Conservation (phyloP, 768 basidiomycete species). For the Peribolospora baueri region DNA sequence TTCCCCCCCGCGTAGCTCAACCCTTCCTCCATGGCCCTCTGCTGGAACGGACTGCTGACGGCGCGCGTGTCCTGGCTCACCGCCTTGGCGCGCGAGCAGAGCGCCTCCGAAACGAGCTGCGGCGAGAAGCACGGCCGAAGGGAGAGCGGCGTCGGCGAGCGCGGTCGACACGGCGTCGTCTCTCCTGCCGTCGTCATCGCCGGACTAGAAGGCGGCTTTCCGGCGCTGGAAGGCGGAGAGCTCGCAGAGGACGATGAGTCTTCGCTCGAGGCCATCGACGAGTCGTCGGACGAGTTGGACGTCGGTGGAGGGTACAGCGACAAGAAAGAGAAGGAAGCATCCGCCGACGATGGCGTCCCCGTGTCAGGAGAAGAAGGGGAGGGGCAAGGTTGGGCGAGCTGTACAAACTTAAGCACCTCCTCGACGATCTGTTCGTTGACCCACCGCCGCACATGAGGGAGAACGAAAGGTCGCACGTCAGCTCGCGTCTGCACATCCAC, state of each 20-base stretch:
- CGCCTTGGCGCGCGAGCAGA: conserved; percentile 49
- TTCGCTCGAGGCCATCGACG: not conserved
- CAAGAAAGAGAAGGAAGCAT: conserved; percentile 1
- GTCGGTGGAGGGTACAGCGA: not conserved
- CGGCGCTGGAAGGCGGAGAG: not conserved
- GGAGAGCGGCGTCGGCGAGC: conserved; percentile 22
- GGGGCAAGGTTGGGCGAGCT: conserved; percentile 17
- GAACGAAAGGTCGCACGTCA: too few species aligned
- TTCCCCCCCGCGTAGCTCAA: conserved; percentile 14
- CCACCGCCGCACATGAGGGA: too few species aligned
- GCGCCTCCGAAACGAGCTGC: conserved; percentile 29
- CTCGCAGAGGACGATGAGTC: not conserved
- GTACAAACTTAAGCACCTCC: conserved; percentile 36
- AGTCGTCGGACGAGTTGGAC: conserved; percentile 5
- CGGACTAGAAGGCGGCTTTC: conserved; percentile 22
- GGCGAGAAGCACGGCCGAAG: conserved; percentile 10
- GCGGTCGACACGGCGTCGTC: not conserved
- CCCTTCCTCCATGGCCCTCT: conserved; percentile 14
- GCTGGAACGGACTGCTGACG: conserved; percentile 14
- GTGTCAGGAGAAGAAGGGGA: conserved; percentile 15
- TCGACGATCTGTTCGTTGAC: conserved; percentile 30
- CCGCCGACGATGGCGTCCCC: not conserved
- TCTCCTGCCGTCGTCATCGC: conserved; percentile 26
- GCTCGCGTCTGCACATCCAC: too few species aligned
- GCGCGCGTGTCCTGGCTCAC: conserved; percentile 31